Conservation (phyloP, 2,329 filamentous ascomycete species). For the Cordyceps fumosorosea region DNA sequence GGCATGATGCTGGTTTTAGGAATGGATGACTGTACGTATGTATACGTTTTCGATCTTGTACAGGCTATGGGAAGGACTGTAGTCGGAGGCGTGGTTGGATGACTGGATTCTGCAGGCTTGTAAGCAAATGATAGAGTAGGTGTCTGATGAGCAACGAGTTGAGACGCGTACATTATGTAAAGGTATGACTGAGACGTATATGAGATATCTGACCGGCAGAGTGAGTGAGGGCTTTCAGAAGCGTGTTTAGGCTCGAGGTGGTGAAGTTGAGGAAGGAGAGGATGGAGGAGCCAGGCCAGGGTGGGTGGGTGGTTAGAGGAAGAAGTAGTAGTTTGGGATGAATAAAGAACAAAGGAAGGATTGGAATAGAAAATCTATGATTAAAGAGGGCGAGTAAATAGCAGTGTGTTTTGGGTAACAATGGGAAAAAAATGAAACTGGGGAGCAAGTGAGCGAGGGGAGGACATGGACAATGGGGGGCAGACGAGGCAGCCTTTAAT, state of each 20-base stretch:
- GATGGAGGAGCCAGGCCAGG: slow-evolving; percentile 12
- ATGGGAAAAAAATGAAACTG: not conserved
- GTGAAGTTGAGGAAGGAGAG: not conserved
- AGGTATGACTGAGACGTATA: not conserved
- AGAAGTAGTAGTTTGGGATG: too few species aligned
- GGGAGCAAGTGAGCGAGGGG: slow-evolving; percentile 2
- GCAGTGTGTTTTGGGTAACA: not conserved
- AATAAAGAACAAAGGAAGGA: not conserved
- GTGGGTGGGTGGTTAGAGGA: not conserved
- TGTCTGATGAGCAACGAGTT: not conserved
- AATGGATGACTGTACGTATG: not conserved
- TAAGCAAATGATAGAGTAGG: not conserved
- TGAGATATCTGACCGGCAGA: slow-evolving; percentile 5
- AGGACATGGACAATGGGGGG: slow-evolving; percentile 1
- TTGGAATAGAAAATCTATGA: slow-evolving; percentile 14
- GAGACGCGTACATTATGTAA: not conserved
- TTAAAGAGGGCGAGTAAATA: not conserved
- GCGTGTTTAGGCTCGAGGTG: not conserved
- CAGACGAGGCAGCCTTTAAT: slow-evolving; percentile 6
- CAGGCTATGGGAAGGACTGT: not conserved
- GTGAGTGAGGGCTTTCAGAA: not conserved
- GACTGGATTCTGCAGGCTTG: not conserved
- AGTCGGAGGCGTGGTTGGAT: not conserved
- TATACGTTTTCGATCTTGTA: not conserved
- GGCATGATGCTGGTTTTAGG: not conserved